Percentiles rank a stretch among this genome's conserved stretches.
phyloP scores from a whole-genome alignment of 2,329 filamentous ascomycete species.

The Beauveria caledonica region DNA sequence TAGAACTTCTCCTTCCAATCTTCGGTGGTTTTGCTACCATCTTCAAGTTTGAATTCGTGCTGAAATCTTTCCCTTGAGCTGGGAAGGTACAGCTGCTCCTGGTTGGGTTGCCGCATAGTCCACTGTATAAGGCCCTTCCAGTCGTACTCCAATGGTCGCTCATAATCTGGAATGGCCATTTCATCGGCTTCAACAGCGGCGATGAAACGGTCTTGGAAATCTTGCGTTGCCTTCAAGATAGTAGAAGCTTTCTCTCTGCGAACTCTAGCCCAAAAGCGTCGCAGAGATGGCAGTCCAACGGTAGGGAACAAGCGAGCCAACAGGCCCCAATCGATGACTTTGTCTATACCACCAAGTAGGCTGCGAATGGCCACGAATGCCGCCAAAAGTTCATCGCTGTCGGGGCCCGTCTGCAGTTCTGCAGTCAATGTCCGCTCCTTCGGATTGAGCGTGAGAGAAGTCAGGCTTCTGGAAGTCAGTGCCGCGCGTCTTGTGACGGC shows the following conservation, averaged over 20 bases:
- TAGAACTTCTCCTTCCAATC: constrained; percentile 53
- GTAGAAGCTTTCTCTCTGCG: constrained; percentile 42
- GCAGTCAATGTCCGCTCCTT: constrained; percentile 3
- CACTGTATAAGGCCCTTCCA: constrained; percentile 60
- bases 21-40: constrained; percentile 23
- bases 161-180: constrained; percentile 54
- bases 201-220: constrained; percentile 59
- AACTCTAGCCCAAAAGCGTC: constrained; percentile 47
- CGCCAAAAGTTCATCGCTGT: constrained; percentile 36
- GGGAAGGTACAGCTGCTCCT: constrained; percentile 41
- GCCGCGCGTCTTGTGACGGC: not conserved
- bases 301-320: constrained; percentile 48
- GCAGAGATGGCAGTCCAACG: constrained; percentile 41
- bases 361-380: constrained; percentile 51
- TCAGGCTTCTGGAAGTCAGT: not conserved
- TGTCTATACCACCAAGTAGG: constrained; percentile 52
- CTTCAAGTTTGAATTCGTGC: constrained; percentile 32
- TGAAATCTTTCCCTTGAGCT: constrained; percentile 36
- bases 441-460: not conserved
- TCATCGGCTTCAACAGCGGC: constrained; percentile 56
- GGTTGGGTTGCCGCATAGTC: constrained; percentile 46
- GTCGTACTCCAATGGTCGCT: constrained; percentile 56
- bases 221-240: constrained; percentile 45
- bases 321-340: constrained; percentile 53
- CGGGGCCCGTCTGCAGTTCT: constrained; percentile 14